These are phyloP conservation scores for Oleoguttula mirabilis DNA, from an alignment of 495 filamentous ascomycete genomes.

Conservation along the genomic window DNA sequence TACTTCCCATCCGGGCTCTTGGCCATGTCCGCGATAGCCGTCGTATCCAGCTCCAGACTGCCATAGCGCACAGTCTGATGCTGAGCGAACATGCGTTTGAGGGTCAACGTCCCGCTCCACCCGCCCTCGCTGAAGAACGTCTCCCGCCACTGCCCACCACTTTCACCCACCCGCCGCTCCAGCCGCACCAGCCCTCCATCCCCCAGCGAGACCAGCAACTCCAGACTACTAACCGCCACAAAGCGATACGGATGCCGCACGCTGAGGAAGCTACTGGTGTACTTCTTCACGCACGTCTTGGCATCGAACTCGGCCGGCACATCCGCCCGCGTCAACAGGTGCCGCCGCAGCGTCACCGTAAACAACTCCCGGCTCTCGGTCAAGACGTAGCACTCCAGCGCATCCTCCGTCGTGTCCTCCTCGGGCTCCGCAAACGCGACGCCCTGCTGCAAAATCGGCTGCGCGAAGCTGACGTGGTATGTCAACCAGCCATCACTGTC, in stretches of 20 bases:
- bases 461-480: constrained; percentile 63
- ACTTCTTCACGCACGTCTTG: constrained; percentile 56
- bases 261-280: constrained; percentile 54
- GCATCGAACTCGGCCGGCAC: constrained; percentile 66
- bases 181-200: constrained; percentile 73
- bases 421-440: constrained; percentile 70
- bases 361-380: constrained; percentile 67
- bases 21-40: constrained; percentile 49
- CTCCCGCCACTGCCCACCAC: constrained; percentile 66
- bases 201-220: constrained; percentile 67
- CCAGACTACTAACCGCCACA: constrained; percentile 53
- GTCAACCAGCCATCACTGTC: constrained; percentile 54
- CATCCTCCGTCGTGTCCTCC: constrained; percentile 66
- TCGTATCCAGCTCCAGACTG: constrained; percentile 53
- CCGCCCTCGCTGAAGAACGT: constrained; percentile 65
- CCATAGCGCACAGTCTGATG: constrained; percentile 53
- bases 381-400: constrained; percentile 61
- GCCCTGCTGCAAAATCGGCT: constrained; percentile 56
- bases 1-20: constrained; percentile 53
- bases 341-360: constrained; percentile 49
- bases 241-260: constrained; percentile 75
- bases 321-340: constrained; percentile 10
- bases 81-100: constrained; percentile 60
- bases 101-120: constrained; percentile 50
- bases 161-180: constrained; percentile 50